A percentile compares a stretch with the other conserved stretches of the same genome.
Evolutionary conservation across 1,284 basidiomycete genomes (phyloP).

Genomic region (Bjerkandera adusta): DNA sequence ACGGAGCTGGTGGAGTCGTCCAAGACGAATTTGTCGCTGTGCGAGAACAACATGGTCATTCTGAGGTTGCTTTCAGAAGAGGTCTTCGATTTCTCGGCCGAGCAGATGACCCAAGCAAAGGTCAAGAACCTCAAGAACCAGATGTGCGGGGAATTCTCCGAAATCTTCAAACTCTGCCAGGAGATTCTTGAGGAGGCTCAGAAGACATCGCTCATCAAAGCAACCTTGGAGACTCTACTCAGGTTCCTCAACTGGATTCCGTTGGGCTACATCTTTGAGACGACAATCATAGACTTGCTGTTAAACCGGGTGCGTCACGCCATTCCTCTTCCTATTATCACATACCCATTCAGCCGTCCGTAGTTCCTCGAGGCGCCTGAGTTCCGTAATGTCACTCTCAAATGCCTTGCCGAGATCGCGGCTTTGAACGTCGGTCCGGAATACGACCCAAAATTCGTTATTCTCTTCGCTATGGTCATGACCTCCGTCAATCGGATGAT

Average conservation of each 20-base stretch:
- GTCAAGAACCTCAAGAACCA: constrained; percentile 98
- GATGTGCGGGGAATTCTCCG: constrained; percentile 96
- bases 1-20: constrained; percentile 97
- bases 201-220: constrained; percentile 93
- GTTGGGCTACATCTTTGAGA: constrained; percentile 98
- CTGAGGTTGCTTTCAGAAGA: constrained; percentile 97
- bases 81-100: constrained; percentile 98
- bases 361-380: constrained; percentile 97
- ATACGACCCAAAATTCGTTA: constrained; percentile 98
- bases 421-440: constrained; percentile 94
- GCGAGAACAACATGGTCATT: constrained; percentile 99
- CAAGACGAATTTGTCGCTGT: constrained; percentile 93
- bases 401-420: constrained; percentile 98
- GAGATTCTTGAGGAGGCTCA: constrained; percentile 98
- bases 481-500: constrained; percentile 96
- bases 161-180: constrained; percentile 94
- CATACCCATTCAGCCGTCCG: constrained; percentile 13
- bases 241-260: constrained; percentile 99
- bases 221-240: constrained; percentile 93
- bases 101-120: constrained; percentile 98
- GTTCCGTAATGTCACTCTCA: constrained; percentile 97
- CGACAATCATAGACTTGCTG: constrained; percentile 94
- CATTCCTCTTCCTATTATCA: constrained; percentile 4
- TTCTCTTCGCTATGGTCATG: constrained; percentile 98
- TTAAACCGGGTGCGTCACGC: constrained; percentile 73